Conservation (phyloP, 805 yeast genomes). For the Saccharomycopsis sp. region DNA sequence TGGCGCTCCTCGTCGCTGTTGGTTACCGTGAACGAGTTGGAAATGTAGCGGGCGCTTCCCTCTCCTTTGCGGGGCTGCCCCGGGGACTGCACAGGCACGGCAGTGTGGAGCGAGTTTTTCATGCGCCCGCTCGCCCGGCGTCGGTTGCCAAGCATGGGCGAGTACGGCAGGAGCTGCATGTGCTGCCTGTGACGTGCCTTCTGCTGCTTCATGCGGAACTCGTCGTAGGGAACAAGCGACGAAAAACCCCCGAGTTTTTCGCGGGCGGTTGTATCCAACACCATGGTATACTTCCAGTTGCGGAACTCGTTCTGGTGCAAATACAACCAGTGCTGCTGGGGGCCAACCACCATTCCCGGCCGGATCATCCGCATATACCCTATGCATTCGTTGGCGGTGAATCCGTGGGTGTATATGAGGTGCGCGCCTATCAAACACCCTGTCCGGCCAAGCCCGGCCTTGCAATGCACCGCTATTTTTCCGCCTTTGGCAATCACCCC, state of each 20-base stretch:
- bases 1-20: conserved; percentile 10
- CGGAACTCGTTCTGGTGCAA: conserved; percentile 93
- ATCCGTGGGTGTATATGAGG: conserved; percentile 90
- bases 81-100: conserved; percentile 88
- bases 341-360: conserved; percentile 99
- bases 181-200: conserved; percentile 32
- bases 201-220: conserved; percentile 44
- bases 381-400: conserved; percentile 94
- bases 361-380: conserved; percentile 94
- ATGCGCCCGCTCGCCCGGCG: conserved; percentile 65
- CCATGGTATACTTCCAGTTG: conserved; percentile 94
- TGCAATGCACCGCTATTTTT: conserved; percentile 97
- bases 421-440: conserved; percentile 98
- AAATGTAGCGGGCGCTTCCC: conserved; percentile 17
- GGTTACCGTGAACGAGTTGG: conserved; percentile 31
- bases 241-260: conserved; percentile 60
- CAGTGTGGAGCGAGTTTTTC: conserved; percentile 57
- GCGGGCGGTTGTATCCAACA: conserved; percentile 60
- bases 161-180: background rate
- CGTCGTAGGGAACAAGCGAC: conserved; percentile 56
- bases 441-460: conserved; percentile 96
- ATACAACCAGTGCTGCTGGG: conserved; percentile 98
- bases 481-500: conserved; percentile 81
- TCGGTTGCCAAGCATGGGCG: conserved; percentile 51
- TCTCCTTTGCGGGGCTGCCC: conserved; percentile 65